Evolutionary conservation across 129 eudicot genomes (phyloP), one percentile per base, ranked within the genome.

Genomic region (Escallonia rubra): DNA sequence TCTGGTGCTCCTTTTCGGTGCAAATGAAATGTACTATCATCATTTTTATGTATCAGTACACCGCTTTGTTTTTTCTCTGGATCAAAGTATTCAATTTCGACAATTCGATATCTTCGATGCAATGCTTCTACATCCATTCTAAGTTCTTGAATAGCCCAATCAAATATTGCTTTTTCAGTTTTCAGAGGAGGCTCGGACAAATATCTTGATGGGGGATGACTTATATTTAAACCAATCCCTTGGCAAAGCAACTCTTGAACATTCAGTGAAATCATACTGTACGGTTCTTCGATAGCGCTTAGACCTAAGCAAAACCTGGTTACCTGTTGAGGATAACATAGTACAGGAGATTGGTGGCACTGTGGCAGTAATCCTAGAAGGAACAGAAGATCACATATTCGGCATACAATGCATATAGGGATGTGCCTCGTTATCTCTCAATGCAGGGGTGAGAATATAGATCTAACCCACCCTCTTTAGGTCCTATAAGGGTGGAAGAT

Each of bases 261-360:
- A 56, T n/a, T 43, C 8, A 6, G 40, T 6, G 55, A 42, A 6
- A 64, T 46, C 6, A 42, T 44, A 13, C 5, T 3, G 5, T n/a
- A n/a, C n/a, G 2, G 62, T 44, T 71, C 63, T 69, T 72, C 77
- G 0, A 80, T 41, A 1, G 45, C 57, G 4, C 80, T 72, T 43
- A 65, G 67, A 1, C 83, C 89, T 5, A 73, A 49, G 79, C 83
- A 74, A 45, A 74, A 80, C 61, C 78, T 52, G 13, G 78, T n/a
- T n/a, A n/a, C n/a, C n/a, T n/a, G n/a, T n/a, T n/a, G n/a, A n/a
- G n/a, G n/a, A n/a, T n/a, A n/a, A n/a, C n/a, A n/a, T n/a, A n/a
- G n/a, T n/a, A n/a, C n/a, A n/a, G n/a, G n/a, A n/a, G n/a, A n/a
- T n/a, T n/a, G n/a, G n/a, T n/a, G n/a, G n/a, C n/a, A n/a, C n/a